These are phyloP conservation scores for Leccinum fibrillosum DNA, from an alignment of 768 basidiomycete genomes.

Conservation along the genomic window DNA sequence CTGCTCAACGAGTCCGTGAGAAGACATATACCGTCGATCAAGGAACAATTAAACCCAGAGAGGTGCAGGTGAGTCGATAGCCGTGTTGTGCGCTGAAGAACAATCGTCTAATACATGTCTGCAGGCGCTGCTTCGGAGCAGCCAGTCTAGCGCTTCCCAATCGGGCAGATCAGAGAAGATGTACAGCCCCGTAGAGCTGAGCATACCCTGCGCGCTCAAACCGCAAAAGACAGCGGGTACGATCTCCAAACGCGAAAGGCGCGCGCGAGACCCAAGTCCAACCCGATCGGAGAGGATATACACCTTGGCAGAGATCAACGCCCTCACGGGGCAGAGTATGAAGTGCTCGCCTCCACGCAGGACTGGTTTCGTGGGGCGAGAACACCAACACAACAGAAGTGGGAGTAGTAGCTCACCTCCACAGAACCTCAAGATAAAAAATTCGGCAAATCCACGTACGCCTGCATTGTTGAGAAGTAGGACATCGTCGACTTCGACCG, in stretches of 20 bases:
- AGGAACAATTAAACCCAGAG: slow-evolving; percentile 16
- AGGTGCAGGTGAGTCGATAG: slow-evolving; percentile 19
- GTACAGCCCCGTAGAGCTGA: slow-evolving; percentile 23
- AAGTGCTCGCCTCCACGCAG: slow-evolving; percentile 22
- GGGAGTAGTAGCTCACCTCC: slow-evolving; percentile 22
- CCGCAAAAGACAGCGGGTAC: slow-evolving; percentile 14
- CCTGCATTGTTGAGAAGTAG: slow-evolving; percentile 18
- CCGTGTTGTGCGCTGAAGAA: neutral
- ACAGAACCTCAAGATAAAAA: slow-evolving; percentile 10
- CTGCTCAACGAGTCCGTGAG: slow-evolving; percentile 13
- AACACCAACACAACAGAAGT: slow-evolving; percentile 12
- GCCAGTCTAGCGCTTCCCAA: slow-evolving; percentile 20
- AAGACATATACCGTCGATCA: slow-evolving; percentile 9
- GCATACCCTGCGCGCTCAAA: slow-evolving; percentile 9
- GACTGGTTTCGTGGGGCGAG: slow-evolving; percentile 10
- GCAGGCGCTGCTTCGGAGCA: slow-evolving; percentile 19
- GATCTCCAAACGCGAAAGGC: slow-evolving; percentile 17
- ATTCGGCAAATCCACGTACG: slow-evolving; percentile 11
- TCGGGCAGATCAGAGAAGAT: slow-evolving; percentile 25
- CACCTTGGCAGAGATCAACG: slow-evolving; percentile 33
- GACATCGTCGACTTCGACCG: slow-evolving; percentile 37
- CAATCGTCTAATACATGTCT: neutral
- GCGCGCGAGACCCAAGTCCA: slow-evolving; percentile 24
- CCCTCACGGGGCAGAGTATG: slow-evolving; percentile 27
- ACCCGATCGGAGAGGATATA: slow-evolving; percentile 33